Percentiles rank a stretch among this genome's conserved stretches.
Conservation (phyloP, 1,284 basidiomycete genomes). For the Ceratobasidium sp. region DNA sequence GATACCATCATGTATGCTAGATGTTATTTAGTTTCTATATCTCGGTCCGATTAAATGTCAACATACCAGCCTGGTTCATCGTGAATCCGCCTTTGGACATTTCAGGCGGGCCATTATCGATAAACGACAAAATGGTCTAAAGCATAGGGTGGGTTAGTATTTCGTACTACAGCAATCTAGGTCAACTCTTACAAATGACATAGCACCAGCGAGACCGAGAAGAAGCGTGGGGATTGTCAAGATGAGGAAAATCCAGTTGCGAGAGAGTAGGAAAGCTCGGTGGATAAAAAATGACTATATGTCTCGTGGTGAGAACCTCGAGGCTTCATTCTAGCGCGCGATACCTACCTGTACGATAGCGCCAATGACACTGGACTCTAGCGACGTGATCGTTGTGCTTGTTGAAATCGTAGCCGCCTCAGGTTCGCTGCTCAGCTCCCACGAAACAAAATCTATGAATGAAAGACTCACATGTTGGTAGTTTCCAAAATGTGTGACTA, state of each 20-base stretch:
- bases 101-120: too few relatives aligned
- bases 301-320: background rate
- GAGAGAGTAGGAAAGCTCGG: constrained; percentile 28
- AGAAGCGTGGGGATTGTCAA: constrained; percentile 34
- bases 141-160: too few relatives aligned
- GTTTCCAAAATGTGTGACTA: constrained; percentile 36
- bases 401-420: background rate
- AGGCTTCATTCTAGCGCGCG: background rate
- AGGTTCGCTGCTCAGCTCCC: too few relatives aligned
- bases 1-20: constrained; percentile 38
- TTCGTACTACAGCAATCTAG: too few relatives aligned
- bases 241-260: constrained; percentile 32
- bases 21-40: too few relatives aligned
- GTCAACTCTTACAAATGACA: constrained; percentile 5
- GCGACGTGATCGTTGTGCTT: constrained; percentile 25
- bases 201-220: constrained; percentile 26
- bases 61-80: constrained; percentile 19
- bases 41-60: too few relatives aligned
- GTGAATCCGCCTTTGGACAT: background rate
- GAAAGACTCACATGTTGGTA: constrained; percentile 2
- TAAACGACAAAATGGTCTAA: too few relatives aligned
- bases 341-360: constrained; percentile 23
- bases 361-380: constrained; percentile 28
- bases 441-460: too few relatives aligned
- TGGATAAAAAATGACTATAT: constrained; percentile 37